Base-by-base conservation (phyloP, 768 basidiomycete species). In the Cyclocybe aegerita region DNA sequence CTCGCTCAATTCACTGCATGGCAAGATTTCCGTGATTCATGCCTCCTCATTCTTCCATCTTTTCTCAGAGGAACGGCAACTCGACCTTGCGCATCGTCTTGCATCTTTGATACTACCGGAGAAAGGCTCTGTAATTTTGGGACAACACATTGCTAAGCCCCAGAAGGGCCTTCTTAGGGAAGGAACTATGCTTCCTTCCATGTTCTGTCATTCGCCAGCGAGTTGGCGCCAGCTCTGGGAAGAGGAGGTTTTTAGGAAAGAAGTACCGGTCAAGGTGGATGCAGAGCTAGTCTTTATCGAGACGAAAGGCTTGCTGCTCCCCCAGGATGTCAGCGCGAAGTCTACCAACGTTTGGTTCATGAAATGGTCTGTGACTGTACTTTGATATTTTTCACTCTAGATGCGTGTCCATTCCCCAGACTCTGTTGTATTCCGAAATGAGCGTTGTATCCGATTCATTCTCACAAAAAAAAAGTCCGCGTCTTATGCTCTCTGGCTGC, bases 11-110 rank as follows among this genome's bases (percentile, higher is more conserved):
- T 62, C 66, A 2, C 60, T 71, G 11, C 71, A 58, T 31, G 76
- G 78, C 4, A 71, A 72, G 9, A 64, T 81, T 34, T 72, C 80
- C 7, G 78, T 68, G 9, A 78, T 86, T 43, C 70, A 71, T 49
- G 59, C 66, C 7, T 67, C 69, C 9, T 54, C 67, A 3, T 65
- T 74, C 49, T 72, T 74, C 53, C 70, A 74, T 40, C 56, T 72
- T 9, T 74, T 74, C 55, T 47, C 58, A 11, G 68, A 72, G 48
- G 61, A 65, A 7, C 47, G 60, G 11, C 71, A 72, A 44, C 49
- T 60, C 15, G 42, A 65, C 34, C 53, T 70, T 2, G 72, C 68
- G 4, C 60, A 53, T 7, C 62, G 56, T 1, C 53, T 74, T 5
- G 67, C 65, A 3, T 52, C 65, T 0, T 49, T 74, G 9, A 67